A percentile compares a stretch with the other conserved stretches of the same genome.
Conservation (phyloP, 73 alveolate species). For the Uronychia binucleata region DNA sequence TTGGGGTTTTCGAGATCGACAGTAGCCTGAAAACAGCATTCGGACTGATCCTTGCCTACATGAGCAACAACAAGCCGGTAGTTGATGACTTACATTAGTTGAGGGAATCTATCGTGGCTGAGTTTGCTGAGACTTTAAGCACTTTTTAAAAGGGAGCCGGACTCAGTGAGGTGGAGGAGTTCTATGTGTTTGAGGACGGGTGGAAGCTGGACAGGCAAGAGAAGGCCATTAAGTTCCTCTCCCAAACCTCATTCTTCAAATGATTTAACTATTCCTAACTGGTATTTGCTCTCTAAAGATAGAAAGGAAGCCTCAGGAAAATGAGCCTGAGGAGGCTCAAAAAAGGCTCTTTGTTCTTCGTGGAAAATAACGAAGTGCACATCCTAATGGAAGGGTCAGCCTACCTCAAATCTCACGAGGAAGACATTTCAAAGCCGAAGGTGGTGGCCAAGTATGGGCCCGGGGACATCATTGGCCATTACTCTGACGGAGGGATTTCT, state of each 20-base stretch:
- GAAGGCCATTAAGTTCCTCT: background rate
- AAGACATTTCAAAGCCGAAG: background rate
- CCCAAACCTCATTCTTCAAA: background rate
- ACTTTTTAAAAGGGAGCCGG: background rate
- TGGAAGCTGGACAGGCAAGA: background rate
- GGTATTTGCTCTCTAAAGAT: background rate
- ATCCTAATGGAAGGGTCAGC: background rate
- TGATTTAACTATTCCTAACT: background rate
- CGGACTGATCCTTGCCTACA: background rate
- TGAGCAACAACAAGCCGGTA: background rate
- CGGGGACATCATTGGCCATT: background rate
- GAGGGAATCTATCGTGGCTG: background rate
- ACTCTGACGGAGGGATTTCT: background rate
- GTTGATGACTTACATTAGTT: background rate
- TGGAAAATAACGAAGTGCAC: background rate
- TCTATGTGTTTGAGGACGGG: background rate
- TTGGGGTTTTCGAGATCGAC: background rate
- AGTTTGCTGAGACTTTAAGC: background rate
- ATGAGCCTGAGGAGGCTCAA: background rate
- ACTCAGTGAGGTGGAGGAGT: background rate
- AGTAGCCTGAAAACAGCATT: background rate
- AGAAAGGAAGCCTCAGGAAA: background rate
- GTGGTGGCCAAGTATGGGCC: background rate
- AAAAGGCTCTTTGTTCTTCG: background rate
- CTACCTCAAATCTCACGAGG: background rate